Evolutionary conservation across 2,329 filamentous ascomycete species (phyloP).

Genomic region (Talaromyces sp.): DNA sequence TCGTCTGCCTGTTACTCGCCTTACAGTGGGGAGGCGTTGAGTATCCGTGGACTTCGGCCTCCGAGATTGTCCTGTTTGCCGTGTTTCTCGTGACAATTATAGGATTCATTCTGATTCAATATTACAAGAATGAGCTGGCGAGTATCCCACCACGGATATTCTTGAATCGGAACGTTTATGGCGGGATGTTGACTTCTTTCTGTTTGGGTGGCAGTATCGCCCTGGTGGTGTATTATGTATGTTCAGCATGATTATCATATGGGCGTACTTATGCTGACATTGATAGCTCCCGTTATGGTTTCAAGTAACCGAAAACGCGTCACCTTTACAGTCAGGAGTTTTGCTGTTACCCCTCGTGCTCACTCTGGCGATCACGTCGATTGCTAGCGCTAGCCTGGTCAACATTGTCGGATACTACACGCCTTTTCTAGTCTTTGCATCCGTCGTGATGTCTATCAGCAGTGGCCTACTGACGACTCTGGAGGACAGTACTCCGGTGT

Average conservation of each 20-base stretch:
- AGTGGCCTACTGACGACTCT: constrained; percentile 31
- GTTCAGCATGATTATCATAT: background rate
- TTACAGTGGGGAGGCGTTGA: constrained; percentile 54
- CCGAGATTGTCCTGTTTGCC: constrained; percentile 50
- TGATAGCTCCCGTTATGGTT: constrained; percentile 27
- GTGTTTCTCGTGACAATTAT: constrained; percentile 44
- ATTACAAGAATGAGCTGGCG: constrained; percentile 6
- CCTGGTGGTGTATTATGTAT: constrained; percentile 17
- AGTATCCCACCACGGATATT: constrained; percentile 15
- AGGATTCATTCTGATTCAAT: constrained; percentile 17
- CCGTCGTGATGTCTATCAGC: constrained; percentile 24
- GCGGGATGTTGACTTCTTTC: constrained; percentile 10
- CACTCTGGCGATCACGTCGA: constrained; percentile 22
- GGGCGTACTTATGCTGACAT: background rate
- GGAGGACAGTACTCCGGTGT: constrained; percentile 17
- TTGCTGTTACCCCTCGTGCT: constrained; percentile 40
- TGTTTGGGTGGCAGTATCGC: constrained; percentile 15
- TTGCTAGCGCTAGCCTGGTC: constrained; percentile 25
- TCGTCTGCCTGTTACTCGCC: constrained; percentile 52
- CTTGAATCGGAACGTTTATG: constrained; percentile 14
- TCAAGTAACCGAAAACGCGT: constrained; percentile 32
- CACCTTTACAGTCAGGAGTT: constrained; percentile 35
- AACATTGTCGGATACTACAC: constrained; percentile 24
- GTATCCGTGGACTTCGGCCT: constrained; percentile 48
- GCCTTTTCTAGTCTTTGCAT: constrained; percentile 26